Conservation (phyloP, 2,329 filamentous ascomycete species). For the Diplodia intermedia region DNA sequence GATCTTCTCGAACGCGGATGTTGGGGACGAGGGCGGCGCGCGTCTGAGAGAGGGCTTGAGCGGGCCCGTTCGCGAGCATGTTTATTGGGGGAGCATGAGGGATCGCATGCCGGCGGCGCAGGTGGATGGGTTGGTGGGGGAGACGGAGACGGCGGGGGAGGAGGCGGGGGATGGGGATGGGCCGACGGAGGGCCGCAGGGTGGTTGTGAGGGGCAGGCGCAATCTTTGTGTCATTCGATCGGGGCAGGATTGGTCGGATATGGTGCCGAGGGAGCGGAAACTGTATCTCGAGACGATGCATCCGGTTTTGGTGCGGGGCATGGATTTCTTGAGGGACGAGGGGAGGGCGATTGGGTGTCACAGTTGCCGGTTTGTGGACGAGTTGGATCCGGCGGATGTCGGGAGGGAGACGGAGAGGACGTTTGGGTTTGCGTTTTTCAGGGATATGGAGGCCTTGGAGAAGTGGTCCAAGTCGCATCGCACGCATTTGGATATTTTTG, state of each 20-base stretch:
- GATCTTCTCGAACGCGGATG: conserved; percentile 49
- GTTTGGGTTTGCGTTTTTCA: conserved; percentile 54
- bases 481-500: conserved; percentile 53
- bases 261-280: conserved; percentile 50
- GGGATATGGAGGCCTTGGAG: conserved; percentile 51
- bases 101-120: conserved; percentile 53
- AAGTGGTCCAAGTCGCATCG: conserved; percentile 51
- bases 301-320: conserved; percentile 52
- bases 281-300: conserved; percentile 57
- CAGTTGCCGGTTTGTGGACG: conserved; percentile 54
- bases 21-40: conserved; percentile 50
- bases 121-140: conserved; percentile 45
- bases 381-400: conserved; percentile 43
- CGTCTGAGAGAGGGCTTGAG: conserved; percentile 50
- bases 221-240: conserved; percentile 56
- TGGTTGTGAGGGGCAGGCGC: conserved; percentile 47
- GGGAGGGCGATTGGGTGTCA: conserved; percentile 55
- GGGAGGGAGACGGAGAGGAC: conserved; percentile 43
- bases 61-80: conserved; percentile 52
- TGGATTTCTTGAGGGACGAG: conserved; percentile 55
- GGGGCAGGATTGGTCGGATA: conserved; percentile 55
- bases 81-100: conserved; percentile 57
- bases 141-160: conserved; percentile 17
- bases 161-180: conserved; percentile 9
- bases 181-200: conserved; percentile 34